Percentiles rank a stretch among this genome's conserved stretches.
Conservation (phyloP, 1,284 basidiomycete genomes). For the Sphaerobolus stellatus region DNA sequence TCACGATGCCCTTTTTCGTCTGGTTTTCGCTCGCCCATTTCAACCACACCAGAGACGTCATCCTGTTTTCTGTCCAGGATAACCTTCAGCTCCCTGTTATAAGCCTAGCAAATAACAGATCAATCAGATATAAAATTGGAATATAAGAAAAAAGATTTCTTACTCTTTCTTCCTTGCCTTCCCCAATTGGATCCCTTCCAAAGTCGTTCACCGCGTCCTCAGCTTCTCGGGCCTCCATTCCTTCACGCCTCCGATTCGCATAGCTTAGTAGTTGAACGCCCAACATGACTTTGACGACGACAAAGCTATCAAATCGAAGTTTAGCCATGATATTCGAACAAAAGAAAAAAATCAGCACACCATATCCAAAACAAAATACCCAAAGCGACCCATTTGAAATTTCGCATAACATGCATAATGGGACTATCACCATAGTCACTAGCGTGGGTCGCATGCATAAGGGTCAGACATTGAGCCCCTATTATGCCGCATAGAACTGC, state of each 20-base stretch:
- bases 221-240: slow-evolving; percentile 72
- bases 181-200: slow-evolving; percentile 82
- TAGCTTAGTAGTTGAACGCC: slow-evolving; percentile 86
- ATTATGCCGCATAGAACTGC: slow-evolving; percentile 91
- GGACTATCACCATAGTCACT: slow-evolving; percentile 28
- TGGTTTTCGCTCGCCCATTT: slow-evolving; percentile 60
- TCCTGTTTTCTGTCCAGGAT: slow-evolving; percentile 69
- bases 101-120: slow-evolving; percentile 48
- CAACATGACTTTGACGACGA: slow-evolving; percentile 85
- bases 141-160: slow-evolving; percentile 24
- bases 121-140: not conserved
- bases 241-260: slow-evolving; percentile 70
- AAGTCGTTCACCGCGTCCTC: slow-evolving; percentile 81
- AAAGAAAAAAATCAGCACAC: slow-evolving; percentile 41
- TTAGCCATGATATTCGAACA: not conserved
- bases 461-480: slow-evolving; percentile 74
- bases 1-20: slow-evolving; percentile 15
- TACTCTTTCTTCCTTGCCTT: slow-evolving; percentile 82
- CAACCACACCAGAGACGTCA: slow-evolving; percentile 64
- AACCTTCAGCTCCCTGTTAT: slow-evolving; percentile 76
- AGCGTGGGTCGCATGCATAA: slow-evolving; percentile 38
- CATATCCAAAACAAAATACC: slow-evolving; percentile 78
- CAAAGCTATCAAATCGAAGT: slow-evolving; percentile 48
- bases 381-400: slow-evolving; percentile 63
- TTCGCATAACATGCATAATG: slow-evolving; percentile 42